Evolutionary conservation across 2,329 filamentous ascomycete genomes (phyloP), one percentile per base, ranked within the genome.

Genomic region (Exserohilum rostratum): DNA sequence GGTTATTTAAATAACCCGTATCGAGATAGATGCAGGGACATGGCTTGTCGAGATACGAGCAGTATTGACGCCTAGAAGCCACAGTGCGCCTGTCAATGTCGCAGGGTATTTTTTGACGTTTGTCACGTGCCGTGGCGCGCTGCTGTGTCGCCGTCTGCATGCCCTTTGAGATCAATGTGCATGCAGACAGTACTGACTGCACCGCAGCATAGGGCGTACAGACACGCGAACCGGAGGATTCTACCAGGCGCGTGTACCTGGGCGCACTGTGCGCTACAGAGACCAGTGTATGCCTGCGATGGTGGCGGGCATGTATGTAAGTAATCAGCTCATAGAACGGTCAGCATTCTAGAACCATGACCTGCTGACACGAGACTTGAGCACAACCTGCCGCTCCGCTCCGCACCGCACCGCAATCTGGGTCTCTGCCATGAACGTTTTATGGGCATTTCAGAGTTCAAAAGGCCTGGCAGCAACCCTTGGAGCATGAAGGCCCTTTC

Each of bases 51-150:
- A 17, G 22, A 38, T 38, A 30, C 30, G 37, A 27, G 33, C 17
- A 34, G 15, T 33, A 29, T 29, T 35, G 46, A 46, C 50, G 39
- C 44, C 46, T 50, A 49, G 37, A 29, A 35, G 25, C 44, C 45
- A 27, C 43, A 47, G 49, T 43, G 18, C 49, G 25, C 31, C 49
- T 31, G 31, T 18, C 52, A 38, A 18, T 33, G 25, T 33, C 5
- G 27, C 34, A 17, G 15, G 42, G 33, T 27, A 39, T 25, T 22
- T 25, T 17, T 44, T 13, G 30, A 15, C 13, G 38, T 31, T 45
- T 46, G 49, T 15, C 22, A 44, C 20, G 18, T 17, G n/a, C 29
- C 38, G 10, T 15, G 25, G 30, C 47, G 29, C 20, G 33, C 40
- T 38, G 31, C 44, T 47, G 27, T 27, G 31, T 20, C 27, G 25